These are phyloP conservation scores for Fraxinus xanthoxyloides DNA, from an alignment of 305 asterid species.

Conservation along the genomic window DNA sequence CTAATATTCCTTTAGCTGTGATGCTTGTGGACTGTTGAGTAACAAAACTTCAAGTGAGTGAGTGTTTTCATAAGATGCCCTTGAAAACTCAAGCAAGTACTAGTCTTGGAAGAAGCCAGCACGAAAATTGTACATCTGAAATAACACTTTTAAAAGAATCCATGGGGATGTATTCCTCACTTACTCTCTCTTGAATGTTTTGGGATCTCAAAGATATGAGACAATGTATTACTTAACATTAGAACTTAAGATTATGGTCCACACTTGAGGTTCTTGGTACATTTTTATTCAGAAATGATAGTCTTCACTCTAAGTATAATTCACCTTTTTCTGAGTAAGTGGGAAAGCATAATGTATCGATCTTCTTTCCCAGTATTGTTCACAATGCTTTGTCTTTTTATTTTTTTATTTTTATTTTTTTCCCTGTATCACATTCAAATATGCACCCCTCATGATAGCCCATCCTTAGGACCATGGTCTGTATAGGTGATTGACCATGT, in stretches of 20 bases:
- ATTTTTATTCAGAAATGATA: not conserved
- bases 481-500: slow-evolving; percentile 23
- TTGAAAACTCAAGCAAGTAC: not conserved
- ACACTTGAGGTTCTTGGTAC: not conserved
- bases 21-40: not conserved
- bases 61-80: not conserved
- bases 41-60: not conserved
- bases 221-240: not conserved
- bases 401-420: too few species aligned
- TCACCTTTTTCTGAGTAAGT: not conserved
- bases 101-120: not conserved
- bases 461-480: slow-evolving; percentile 20
- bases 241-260: not conserved
- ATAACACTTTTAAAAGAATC: not conserved
- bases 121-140: not conserved
- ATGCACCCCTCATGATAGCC: slow-evolving; percentile 19
- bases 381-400: not conserved
- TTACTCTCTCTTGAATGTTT: not conserved
- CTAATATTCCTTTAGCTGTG: not conserved
- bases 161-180: not conserved
- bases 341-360: not conserved
- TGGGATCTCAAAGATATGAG: not conserved
- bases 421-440: not conserved
- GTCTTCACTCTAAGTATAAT: not conserved
- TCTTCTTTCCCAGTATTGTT: slow-evolving; percentile 1